phyloP scores from a whole-genome alignment of 2,329 filamentous ascomycete genomes.

The Trichoderma sp. region DNA sequence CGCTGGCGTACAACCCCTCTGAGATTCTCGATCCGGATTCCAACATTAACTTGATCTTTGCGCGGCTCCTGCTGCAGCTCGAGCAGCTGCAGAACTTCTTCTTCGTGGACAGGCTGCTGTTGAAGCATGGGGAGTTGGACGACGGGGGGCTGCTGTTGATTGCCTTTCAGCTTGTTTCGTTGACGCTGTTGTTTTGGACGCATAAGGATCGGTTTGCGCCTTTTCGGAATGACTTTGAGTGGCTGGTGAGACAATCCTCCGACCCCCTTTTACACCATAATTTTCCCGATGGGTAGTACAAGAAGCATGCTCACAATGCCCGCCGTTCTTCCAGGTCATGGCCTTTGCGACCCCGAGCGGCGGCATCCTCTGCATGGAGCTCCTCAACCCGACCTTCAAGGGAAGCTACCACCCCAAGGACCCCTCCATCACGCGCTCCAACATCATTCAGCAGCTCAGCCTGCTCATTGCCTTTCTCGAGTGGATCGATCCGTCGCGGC shows the following conservation, averaged over 20 bases:
- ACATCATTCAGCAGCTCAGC: conserved; percentile 55
- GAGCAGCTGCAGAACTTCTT: conserved; percentile 61
- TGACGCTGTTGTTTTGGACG: conserved; percentile 53
- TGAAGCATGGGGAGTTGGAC: conserved; percentile 46
- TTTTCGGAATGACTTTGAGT: conserved; percentile 51
- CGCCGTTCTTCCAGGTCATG: conserved; percentile 45
- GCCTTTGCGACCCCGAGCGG: conserved; percentile 53
- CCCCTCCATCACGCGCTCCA: conserved; percentile 47
- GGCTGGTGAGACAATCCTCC: conserved; percentile 45
- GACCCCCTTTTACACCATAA: not conserved
- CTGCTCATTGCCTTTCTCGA: conserved; percentile 55
- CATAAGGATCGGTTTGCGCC: conserved; percentile 50
- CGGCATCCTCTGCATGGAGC: conserved; percentile 54
- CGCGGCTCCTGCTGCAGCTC: conserved; percentile 51
- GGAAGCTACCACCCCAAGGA: conserved; percentile 41
- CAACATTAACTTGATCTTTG: conserved; percentile 43
- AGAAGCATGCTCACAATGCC: too few species aligned
- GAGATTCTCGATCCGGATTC: conserved; percentile 42
- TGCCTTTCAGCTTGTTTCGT: conserved; percentile 52
- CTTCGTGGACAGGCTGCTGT: conserved; percentile 58
- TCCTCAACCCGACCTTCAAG: conserved; percentile 48
- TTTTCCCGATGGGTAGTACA: too few species aligned
- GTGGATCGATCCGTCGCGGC: conserved; percentile 52
- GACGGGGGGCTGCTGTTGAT: conserved; percentile 47
- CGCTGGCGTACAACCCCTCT: conserved; percentile 44